A percentile compares a stretch with the other conserved stretches of the same genome.
Conservation (phyloP, 2,329 filamentous ascomycete genomes). For the Didymella exigua region DNA sequence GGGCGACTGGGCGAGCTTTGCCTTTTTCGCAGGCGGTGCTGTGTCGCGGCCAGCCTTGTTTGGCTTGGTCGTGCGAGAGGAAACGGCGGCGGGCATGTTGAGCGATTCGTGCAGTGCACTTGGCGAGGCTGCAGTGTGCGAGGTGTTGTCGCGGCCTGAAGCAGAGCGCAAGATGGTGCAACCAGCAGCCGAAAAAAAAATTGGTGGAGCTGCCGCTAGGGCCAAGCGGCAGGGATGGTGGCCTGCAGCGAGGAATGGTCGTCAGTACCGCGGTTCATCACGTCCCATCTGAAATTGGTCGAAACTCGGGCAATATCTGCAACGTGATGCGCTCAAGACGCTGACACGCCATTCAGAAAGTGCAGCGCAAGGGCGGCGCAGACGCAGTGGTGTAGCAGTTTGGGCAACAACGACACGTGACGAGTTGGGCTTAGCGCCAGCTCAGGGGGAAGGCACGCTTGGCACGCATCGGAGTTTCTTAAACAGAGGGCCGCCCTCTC, state of each 20-base stretch:
- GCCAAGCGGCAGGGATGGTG: constrained; percentile 16
- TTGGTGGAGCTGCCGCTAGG: constrained; percentile 19
- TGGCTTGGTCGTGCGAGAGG: constrained; percentile 31
- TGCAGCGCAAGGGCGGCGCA: constrained; percentile 12
- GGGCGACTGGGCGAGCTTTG: constrained; percentile 42
- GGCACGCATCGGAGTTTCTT: constrained; percentile 29
- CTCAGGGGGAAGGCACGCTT: constrained; percentile 35
- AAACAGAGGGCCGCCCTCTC: constrained; percentile 21
- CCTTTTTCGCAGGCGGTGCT: constrained; percentile 46
- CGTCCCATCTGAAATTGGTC: background rate
- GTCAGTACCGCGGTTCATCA: constrained; percentile 3
- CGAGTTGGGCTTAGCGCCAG: constrained; percentile 24
- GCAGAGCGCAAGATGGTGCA: constrained; percentile 28
- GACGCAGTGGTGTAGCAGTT: background rate
- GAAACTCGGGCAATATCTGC: background rate
- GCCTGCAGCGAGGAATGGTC: constrained; percentile 7
- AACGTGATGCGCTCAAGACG: background rate
- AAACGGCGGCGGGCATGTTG: constrained; percentile 44
- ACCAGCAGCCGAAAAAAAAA: constrained; percentile 26
- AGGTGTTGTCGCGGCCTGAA: constrained; percentile 30
- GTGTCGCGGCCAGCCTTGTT: constrained; percentile 33
- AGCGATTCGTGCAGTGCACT: constrained; percentile 14
- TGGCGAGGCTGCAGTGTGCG: constrained; percentile 15
- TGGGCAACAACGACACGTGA: constrained; percentile 15
- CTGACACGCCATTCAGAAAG: background rate